These are phyloP conservation scores for Crassisporium funariophilum DNA, from an alignment of 768 basidiomycete genomes.

Conservation along the genomic window DNA sequence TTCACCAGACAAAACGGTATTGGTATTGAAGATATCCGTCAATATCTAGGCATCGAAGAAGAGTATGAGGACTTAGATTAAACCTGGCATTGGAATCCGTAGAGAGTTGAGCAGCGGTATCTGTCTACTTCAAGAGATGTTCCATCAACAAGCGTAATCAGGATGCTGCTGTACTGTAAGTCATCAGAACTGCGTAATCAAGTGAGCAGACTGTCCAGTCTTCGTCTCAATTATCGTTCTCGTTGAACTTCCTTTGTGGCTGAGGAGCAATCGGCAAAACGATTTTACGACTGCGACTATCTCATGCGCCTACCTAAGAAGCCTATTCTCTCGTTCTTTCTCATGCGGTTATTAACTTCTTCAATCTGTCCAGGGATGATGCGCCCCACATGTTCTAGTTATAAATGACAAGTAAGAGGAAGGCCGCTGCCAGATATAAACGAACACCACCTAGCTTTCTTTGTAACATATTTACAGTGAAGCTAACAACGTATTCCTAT, in stretches of 20 bases:
- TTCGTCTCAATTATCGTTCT: conserved; percentile 20
- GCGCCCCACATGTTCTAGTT: conserved; percentile 18
- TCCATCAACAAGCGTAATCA: too few relatives aligned
- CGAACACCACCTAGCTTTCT: conserved; percentile 22
- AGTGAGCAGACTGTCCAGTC: conserved; percentile 21
- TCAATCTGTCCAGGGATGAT: conserved; percentile 22
- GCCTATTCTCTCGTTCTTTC: conserved; percentile 25
- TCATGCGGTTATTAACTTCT: conserved; percentile 21
- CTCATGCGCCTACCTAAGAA: conserved; percentile 20
- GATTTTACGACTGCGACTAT: conserved; percentile 26
- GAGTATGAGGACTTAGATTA: conserved; percentile 77
- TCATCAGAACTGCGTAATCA: too few relatives aligned
- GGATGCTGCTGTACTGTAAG: too few relatives aligned
- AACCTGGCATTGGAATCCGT: conserved; percentile 2
- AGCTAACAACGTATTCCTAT: conserved; percentile 21
- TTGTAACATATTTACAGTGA: conserved; percentile 24
- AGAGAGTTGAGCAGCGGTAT: conserved; percentile 3
- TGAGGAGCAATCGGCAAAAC: conserved; percentile 22
- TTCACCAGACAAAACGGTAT: conserved; percentile 66
- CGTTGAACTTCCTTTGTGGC: conserved; percentile 20
- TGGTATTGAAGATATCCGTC: conserved; percentile 63
- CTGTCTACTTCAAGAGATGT: too few relatives aligned
- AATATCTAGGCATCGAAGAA: conserved; percentile 65
- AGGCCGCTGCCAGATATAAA: neutral
- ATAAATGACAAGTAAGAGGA: neutral